These are phyloP conservation scores for Suillus cothurnatus DNA, from an alignment of 768 basidiomycete genomes.

Conservation along the genomic window DNA sequence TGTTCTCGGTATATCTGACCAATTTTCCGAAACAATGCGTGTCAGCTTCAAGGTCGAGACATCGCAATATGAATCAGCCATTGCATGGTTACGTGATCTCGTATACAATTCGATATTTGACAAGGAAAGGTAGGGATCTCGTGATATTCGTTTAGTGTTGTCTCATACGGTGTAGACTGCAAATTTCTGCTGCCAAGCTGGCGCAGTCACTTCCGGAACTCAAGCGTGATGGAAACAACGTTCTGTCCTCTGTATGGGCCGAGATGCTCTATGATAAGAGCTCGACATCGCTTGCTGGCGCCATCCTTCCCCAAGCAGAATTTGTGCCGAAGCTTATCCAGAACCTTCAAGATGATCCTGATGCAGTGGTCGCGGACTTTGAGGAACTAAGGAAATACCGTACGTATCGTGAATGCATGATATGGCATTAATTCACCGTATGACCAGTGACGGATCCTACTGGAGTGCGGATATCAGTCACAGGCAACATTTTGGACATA, in stretches of 20 bases:
- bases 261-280: conserved; percentile 66
- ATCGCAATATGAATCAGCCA: conserved; percentile 73
- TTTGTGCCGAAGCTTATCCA: conserved; percentile 76
- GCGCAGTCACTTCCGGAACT: conserved; percentile 88
- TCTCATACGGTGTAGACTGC: conserved; percentile 52
- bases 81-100: conserved; percentile 86
- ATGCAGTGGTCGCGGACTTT: conserved; percentile 70
- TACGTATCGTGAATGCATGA: conserved; percentile 41
- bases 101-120: conserved; percentile 77
- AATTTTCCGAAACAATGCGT: conserved; percentile 76
- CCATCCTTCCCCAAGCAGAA: conserved; percentile 74
- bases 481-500: conserved; percentile 80
- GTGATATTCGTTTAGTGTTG: conserved; percentile 3
- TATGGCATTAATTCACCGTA: conserved; percentile 5
- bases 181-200: conserved; percentile 84
- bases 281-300: conserved; percentile 68
- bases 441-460: conserved; percentile 76
- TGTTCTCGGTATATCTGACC: conserved; percentile 59
- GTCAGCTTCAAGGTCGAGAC: conserved; percentile 86
- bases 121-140: conserved; percentile 62
- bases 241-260: conserved; percentile 71
- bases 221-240: conserved; percentile 86
- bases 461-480: conserved; percentile 85
- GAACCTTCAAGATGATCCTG: conserved; percentile 72
- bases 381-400: conserved; percentile 69